A percentile compares a stretch with the other conserved stretches of the same genome.
Conservation (phyloP, 306 rosid genomes). For the Leucaena leucocephala region DNA sequence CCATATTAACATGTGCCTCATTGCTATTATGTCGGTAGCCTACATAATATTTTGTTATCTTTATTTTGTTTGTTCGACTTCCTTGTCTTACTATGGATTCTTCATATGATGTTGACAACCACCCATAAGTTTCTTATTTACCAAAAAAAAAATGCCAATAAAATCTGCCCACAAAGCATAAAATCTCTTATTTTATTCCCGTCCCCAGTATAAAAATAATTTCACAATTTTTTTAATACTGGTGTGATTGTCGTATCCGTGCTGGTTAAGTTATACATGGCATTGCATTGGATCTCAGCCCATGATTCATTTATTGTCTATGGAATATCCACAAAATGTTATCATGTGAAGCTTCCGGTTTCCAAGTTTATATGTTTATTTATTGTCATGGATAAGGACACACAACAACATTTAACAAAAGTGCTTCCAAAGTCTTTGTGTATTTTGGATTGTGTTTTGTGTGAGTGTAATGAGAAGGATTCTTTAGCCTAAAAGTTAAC, state of each 20-base stretch:
- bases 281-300: not conserved
- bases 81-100: slow-evolving; percentile 35
- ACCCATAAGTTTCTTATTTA: not conserved
- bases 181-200: slow-evolving; percentile 44
- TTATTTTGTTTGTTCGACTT: slow-evolving; percentile 21
- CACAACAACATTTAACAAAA: too few relatives aligned
- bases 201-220: not conserved
- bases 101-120: slow-evolving; percentile 31
- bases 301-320: not conserved
- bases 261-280: not conserved
- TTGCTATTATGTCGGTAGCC: slow-evolving; percentile 39
- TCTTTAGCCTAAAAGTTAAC: too few relatives aligned
- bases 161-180: slow-evolving; percentile 40
- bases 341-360: not conserved
- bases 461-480: too few relatives aligned
- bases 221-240: not conserved
- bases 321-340: not conserved
- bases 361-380: too few relatives aligned
- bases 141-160: not conserved
- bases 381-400: too few relatives aligned
- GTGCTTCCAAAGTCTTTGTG: too few relatives aligned
- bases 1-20: slow-evolving; percentile 40
- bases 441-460: too few relatives aligned
- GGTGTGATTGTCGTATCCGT: not conserved
- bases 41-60: not conserved